Conservation (phyloP, 2,329 filamentous ascomycete genomes). For the Beauveria bassiana region DNA sequence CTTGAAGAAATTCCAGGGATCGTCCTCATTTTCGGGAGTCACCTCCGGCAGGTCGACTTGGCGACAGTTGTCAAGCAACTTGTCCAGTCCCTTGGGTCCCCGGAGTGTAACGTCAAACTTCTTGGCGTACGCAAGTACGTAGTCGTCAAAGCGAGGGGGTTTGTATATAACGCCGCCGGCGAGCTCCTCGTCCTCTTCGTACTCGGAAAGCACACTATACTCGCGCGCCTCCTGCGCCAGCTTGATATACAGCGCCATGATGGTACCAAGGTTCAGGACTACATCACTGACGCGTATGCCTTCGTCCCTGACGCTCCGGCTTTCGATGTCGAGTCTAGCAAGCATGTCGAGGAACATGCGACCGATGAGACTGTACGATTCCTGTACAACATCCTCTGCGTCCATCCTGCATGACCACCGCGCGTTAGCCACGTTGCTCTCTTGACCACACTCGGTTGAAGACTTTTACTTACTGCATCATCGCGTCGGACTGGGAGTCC, state of each 20-base stretch:
- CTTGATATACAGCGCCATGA: background rate
- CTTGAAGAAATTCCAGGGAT: background rate
- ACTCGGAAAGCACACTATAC: background rate
- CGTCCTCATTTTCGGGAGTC: background rate
- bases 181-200: background rate
- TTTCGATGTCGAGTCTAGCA: background rate
- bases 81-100: background rate
- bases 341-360: background rate
- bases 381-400: background rate
- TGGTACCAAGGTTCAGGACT: background rate
- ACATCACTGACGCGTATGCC: no score
- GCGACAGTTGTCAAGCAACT: background rate
- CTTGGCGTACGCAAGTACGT: background rate
- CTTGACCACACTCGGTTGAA: background rate
- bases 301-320: background rate
- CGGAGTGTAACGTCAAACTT: background rate
- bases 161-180: background rate
- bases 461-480: background rate
- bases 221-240: background rate
- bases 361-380: background rate
- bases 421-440: background rate
- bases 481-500: background rate
- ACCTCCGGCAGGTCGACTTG: background rate
- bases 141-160: background rate
- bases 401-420: background rate